These are phyloP conservation scores for Malassezia brasiliensis DNA, from an alignment of 1,284 basidiomycete species.

Conservation along the genomic window DNA sequence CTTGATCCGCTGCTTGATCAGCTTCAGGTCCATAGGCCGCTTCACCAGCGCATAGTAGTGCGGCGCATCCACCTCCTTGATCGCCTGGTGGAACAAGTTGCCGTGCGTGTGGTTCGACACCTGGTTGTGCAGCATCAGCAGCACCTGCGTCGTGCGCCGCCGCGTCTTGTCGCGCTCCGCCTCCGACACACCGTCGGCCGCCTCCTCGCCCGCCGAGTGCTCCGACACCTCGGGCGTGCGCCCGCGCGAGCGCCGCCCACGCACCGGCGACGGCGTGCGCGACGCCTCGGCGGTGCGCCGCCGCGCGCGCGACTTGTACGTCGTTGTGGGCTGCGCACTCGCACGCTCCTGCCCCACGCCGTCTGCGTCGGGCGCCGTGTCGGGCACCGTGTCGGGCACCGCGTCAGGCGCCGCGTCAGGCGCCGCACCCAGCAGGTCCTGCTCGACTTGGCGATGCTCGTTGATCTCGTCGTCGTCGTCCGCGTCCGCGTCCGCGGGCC, in stretches of 20 bases:
- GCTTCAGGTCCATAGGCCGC: slow-evolving; percentile 40
- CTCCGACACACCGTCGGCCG: slow-evolving; percentile 16
- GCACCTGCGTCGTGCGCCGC: slow-evolving; percentile 33
- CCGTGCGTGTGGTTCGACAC: slow-evolving; percentile 44
- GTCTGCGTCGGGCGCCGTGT: background rate
- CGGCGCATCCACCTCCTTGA: slow-evolving; percentile 42
- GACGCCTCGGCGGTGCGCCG: background rate
- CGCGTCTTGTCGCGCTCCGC: slow-evolving; percentile 24
- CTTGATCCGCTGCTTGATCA: slow-evolving; percentile 38
- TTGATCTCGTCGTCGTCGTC: slow-evolving; percentile 7
- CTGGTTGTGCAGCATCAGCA: slow-evolving; percentile 38
- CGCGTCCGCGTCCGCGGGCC: background rate
- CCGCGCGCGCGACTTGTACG: slow-evolving; percentile 8
- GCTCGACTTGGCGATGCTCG: slow-evolving; percentile 13
- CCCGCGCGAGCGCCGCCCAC: background rate
- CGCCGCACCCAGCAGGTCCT: slow-evolving; percentile 13
- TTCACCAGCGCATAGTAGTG: slow-evolving; percentile 40
- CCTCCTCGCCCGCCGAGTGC: slow-evolving; percentile 13
- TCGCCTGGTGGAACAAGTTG: slow-evolving; percentile 41
- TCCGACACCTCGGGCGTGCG: background rate
- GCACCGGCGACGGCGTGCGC: background rate
- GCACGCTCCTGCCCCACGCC: background rate
- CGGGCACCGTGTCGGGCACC: background rate
- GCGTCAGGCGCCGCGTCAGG: too few relatives aligned
- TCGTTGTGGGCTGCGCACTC: background rate